Evolutionary conservation across 345 rosid species (phyloP), one percentile per base, ranked within the genome.

Genomic region (Hypericum androsaemum): DNA sequence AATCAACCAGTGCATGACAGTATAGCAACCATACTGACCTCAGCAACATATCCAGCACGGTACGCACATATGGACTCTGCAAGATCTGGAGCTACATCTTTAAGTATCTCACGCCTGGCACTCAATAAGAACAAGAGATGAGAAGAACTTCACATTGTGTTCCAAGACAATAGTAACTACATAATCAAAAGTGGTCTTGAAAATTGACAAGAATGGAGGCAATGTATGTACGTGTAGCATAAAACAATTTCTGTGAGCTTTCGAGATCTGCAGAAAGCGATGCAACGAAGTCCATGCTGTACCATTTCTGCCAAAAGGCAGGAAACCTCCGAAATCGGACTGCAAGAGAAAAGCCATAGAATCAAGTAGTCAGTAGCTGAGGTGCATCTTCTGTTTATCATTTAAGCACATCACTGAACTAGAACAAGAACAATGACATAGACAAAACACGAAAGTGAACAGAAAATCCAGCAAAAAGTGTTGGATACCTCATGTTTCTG

Each of bases 211-310:
- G 22, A n/a, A 36, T 42, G 54, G 57, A 56, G 41, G 52, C 42
- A 50, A 53, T 51, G 41, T 59, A 71, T 90, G 46, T 84, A 90
- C 98, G 96, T 83, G 62, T 73, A 75, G 66, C 76, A 79, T 47
- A 90, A 61, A 60, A 90, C 88, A 71, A 90, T 82, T 71, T 90
- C 95, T 53, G 89, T 87, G 47, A 87, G 84, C 80, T 83, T 90
- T 60, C 98, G 94, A 17, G 98, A 87, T 58, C 68, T 73, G 55
- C 98, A 90, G 46, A 90, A 90, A 45, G 95, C 81, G 74, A 90
- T 87, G 76, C 98, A 87, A 13, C 92, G 90, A 57, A 87, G 80
- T 56, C 92, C 96, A 75, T 90, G 98, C 69, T 87, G 96, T 70
- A 87, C 77, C 95, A 90, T 84, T 78, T 90, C 98, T 10, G 95